Conservation (phyloP, 257 asterid genomes). For the Paraleonurus japonicus region DNA sequence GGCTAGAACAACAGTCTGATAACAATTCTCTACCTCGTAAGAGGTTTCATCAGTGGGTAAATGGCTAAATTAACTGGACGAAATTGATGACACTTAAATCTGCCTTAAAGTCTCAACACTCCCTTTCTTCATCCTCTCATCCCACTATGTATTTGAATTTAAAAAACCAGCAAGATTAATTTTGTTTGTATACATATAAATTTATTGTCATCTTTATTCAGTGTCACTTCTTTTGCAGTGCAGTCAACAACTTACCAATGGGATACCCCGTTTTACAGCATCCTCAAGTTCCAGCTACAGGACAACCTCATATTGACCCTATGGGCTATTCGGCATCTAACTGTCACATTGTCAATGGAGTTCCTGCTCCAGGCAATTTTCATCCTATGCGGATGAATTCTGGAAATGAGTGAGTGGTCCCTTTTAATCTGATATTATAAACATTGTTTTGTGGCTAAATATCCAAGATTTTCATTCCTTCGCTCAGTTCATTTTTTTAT, state of each 20-base stretch:
- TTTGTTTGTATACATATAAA: neutral
- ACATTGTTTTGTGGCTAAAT: slow-evolving; percentile 21
- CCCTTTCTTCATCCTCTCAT: neutral
- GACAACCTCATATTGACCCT: slow-evolving; percentile 75
- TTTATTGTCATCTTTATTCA: slow-evolving; percentile 40
- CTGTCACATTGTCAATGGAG: slow-evolving; percentile 86
- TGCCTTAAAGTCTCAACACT: neutral
- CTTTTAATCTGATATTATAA: slow-evolving; percentile 8
- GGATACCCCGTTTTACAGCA: slow-evolving; percentile 91
- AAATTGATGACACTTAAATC: neutral
- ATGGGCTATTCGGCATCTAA: slow-evolving; percentile 65
- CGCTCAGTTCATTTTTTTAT: no score
- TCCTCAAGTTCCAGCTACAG: slow-evolving; percentile 61
- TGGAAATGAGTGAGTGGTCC: slow-evolving; percentile 66
- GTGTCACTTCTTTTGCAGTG: slow-evolving; percentile 55
- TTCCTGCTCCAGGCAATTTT: slow-evolving; percentile 77
- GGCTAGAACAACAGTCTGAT: no score
- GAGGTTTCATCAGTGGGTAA: no score
- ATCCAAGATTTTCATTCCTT: no score
- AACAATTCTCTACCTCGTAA: no score
- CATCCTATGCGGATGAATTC: slow-evolving; percentile 88
- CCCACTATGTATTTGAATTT: neutral
- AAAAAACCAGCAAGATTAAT: neutral
- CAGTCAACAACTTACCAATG: slow-evolving; percentile 92
- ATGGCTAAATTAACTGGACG: neutral